Conservation (phyloP, 768 basidiomycete species). For the Podaxis pistillaris region DNA sequence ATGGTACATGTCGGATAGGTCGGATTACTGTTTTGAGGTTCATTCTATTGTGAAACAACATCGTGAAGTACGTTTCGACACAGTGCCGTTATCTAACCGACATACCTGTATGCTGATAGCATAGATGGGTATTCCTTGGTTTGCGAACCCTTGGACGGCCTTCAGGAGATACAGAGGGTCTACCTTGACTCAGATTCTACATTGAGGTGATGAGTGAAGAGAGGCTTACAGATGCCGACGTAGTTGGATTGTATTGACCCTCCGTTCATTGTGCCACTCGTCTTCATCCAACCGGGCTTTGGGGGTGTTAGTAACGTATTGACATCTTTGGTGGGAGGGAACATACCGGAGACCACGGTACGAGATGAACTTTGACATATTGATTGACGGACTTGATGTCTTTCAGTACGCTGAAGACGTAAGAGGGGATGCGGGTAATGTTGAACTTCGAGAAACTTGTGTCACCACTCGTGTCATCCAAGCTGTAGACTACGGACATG, state of each 20-base stretch:
- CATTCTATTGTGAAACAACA: conserved; percentile 31
- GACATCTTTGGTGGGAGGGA: background rate
- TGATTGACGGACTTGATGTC: conserved; percentile 64
- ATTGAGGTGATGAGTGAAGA: background rate
- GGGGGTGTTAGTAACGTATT: background rate
- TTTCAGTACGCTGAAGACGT: conserved; percentile 58
- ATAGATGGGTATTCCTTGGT: conserved; percentile 57
- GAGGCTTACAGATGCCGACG: conserved; percentile 43
- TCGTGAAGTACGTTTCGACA: background rate
- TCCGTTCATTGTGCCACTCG: conserved; percentile 62
- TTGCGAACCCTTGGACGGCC: conserved; percentile 65
- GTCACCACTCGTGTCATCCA: conserved; percentile 63
- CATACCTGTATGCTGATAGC: conserved; percentile 57
- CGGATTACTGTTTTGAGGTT: conserved; percentile 55
- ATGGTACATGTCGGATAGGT: conserved; percentile 69
- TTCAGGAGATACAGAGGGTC: conserved; percentile 75
- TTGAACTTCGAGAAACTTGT: conserved; percentile 57
- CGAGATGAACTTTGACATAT: conserved; percentile 26
- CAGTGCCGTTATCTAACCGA: background rate
- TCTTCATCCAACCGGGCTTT: conserved; percentile 82
- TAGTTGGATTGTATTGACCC: conserved; percentile 55
- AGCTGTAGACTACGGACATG: conserved; percentile 50
- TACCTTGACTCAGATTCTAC: conserved; percentile 22
- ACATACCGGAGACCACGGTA: conserved; percentile 74
- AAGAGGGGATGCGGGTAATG: conserved; percentile 55